Conservation (phyloP, 2,329 filamentous ascomycete species). For the Beauveria scarabaeidicola region DNA sequence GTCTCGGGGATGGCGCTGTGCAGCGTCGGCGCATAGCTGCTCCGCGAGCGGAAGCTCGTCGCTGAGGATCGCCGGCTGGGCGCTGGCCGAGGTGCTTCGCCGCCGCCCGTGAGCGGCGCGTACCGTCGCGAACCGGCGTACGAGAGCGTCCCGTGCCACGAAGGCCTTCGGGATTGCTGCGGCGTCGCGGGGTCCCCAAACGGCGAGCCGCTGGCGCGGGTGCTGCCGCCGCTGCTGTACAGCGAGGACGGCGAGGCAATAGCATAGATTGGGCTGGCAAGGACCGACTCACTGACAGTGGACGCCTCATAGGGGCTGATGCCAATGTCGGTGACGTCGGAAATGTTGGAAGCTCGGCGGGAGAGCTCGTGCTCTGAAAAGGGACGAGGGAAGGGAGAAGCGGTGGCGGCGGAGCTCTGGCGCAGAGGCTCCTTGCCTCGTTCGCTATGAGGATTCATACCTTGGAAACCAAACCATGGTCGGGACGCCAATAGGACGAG, state of each 20-base stretch:
- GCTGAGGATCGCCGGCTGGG: constrained; percentile 16
- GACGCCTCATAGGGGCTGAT: constrained; percentile 20
- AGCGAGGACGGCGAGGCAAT: constrained; percentile 33
- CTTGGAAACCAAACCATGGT: constrained; percentile 17
- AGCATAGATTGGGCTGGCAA: constrained; percentile 20
- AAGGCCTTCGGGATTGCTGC: not conserved
- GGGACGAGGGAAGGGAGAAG: not conserved
- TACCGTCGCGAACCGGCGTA: constrained; percentile 4
- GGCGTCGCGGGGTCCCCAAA: not conserved
- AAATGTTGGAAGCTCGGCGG: constrained; percentile 27
- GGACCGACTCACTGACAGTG: not conserved
- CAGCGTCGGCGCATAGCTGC: constrained; percentile 17
- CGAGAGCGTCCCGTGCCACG: constrained; percentile 6
- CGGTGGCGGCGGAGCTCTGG: constrained; percentile 5
- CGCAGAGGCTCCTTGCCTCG: constrained; percentile 22
- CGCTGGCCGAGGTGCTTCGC: not conserved
- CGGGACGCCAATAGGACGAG: not conserved
- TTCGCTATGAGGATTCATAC: constrained; percentile 25
- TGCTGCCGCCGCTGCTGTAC: constrained; percentile 21
- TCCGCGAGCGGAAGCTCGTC: constrained; percentile 17
- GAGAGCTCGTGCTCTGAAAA: constrained; percentile 16
- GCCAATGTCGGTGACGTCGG: constrained; percentile 23
- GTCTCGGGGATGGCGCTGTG: constrained; percentile 20
- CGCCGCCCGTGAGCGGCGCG: not conserved
- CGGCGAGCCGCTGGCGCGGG: not conserved